Percentiles rank a stretch among this genome's conserved stretches.
Conservation (phyloP, 129 eudicot species). For the Flaveria robusta region DNA sequence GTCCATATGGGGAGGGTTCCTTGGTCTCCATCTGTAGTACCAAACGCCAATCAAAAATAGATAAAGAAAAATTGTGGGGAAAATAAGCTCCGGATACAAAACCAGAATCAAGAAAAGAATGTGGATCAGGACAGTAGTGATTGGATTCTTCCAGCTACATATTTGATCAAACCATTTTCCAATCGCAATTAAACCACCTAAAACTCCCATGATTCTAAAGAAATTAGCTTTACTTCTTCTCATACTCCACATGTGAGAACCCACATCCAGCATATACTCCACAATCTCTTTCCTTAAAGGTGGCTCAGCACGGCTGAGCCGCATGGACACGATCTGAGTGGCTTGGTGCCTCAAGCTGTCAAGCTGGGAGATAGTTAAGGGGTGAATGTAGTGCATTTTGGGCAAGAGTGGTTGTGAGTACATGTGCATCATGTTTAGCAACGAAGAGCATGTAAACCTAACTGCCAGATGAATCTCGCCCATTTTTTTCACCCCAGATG, state of each 20-base stretch:
- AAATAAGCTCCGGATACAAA: conserved; percentile 49
- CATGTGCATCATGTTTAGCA: conserved; percentile 55
- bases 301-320: conserved; percentile 60
- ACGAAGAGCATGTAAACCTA: conserved; percentile 24
- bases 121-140: conserved; percentile 53
- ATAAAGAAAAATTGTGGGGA: conserved; percentile 55
- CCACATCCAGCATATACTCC: conserved; percentile 63
- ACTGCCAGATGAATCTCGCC: conserved; percentile 28
- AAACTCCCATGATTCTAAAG: conserved; percentile 44
- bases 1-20: conserved; percentile 64
- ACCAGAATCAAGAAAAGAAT: conserved; percentile 49
- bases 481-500: conserved; percentile 41
- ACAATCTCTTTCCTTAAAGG: conserved; percentile 62
- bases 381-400: conserved; percentile 71
- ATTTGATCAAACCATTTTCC: conserved; percentile 54
- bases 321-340: conserved; percentile 44
- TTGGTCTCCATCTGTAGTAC: conserved; percentile 52
- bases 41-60: conserved; percentile 55
- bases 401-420: conserved; percentile 65
- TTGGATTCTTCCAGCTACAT: conserved; percentile 63
- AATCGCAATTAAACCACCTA: conserved; percentile 45
- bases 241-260: conserved; percentile 71
- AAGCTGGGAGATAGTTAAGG: conserved; percentile 55
- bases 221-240: conserved; percentile 64
- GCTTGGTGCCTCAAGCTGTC: conserved; percentile 66